Percentiles rank a stretch among this genome's conserved stretches.
Evolutionary conservation across 179 eudicot species (phyloP).

Genomic region (Beta corolliflora): DNA sequence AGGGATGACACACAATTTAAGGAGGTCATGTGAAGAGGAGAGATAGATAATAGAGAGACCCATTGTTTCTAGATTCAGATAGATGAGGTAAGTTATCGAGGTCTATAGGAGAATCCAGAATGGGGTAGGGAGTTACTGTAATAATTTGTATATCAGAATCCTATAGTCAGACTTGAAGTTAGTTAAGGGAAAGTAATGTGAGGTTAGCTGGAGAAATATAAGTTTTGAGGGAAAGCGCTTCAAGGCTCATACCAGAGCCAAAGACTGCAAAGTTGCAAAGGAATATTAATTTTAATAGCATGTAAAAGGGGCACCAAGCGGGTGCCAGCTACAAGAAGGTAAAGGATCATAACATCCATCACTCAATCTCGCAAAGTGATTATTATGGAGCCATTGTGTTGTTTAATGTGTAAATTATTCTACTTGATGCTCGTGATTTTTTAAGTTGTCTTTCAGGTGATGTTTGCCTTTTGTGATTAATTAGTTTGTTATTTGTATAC

Average conservation of each 20-base stretch:
- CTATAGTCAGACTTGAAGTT: neutral
- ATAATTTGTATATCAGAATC: neutral
- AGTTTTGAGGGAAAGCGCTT: neutral
- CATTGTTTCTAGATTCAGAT: neutral
- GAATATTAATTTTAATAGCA: too few species aligned
- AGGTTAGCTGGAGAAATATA: neutral
- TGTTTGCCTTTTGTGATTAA: neutral
- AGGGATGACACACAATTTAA: too few species aligned
- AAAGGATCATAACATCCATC: neutral
- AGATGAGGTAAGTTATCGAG: neutral
- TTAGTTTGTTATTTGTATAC: slow-evolving; percentile 11
- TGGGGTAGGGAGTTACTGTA: neutral
- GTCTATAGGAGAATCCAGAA: neutral
- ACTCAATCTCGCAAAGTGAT: neutral
- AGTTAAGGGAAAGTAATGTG: neutral
- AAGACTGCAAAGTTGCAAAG: neutral
- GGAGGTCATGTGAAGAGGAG: too few species aligned
- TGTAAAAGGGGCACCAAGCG: too few species aligned
- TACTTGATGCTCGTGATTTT: neutral
- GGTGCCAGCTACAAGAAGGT: neutral
- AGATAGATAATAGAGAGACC: neutral
- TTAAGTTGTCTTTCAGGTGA: neutral
- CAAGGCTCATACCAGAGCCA: neutral
- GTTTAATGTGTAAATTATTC: neutral
- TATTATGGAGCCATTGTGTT: neutral